phyloP scores from a whole-genome alignment of 2,329 filamentous ascomycete species.

The Balansia obtecta region DNA sequence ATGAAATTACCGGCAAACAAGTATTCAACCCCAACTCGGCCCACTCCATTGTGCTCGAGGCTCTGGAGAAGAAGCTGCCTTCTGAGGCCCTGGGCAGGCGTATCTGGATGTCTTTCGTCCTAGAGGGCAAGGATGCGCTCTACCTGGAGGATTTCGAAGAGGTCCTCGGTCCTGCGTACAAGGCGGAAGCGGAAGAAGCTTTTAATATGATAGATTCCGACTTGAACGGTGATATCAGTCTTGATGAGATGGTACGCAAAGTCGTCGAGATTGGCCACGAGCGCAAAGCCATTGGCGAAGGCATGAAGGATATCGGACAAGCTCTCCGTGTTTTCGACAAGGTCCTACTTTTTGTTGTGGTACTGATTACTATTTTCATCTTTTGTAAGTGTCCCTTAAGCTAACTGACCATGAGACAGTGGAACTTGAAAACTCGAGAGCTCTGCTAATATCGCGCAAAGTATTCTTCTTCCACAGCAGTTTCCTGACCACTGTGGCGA shows the following conservation, averaged over 20 bases:
- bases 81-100: slow-evolving; percentile 88
- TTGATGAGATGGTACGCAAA: slow-evolving; percentile 90
- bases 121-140: slow-evolving; percentile 73
- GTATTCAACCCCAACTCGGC: slow-evolving; percentile 88
- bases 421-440: background rate
- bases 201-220: slow-evolving; percentile 75
- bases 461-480: slow-evolving; percentile 80
- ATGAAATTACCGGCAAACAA: slow-evolving; percentile 89
- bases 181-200: slow-evolving; percentile 71
- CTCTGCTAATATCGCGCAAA: background rate
- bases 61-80: slow-evolving; percentile 70
- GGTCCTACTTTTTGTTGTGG: slow-evolving; percentile 68
- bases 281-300: slow-evolving; percentile 77
- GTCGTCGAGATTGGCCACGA: slow-evolving; percentile 74
- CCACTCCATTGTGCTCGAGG: slow-evolving; percentile 80
- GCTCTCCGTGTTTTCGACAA: slow-evolving; percentile 85
- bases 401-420: too few species aligned
- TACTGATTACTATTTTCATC: slow-evolving; percentile 70
- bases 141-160: slow-evolving; percentile 73
- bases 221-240: slow-evolving; percentile 82
- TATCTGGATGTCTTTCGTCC: slow-evolving; percentile 96
- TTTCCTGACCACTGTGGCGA: slow-evolving; percentile 75
- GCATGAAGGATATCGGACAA: slow-evolving; percentile 96
- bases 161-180: slow-evolving; percentile 66
- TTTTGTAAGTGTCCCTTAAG: slow-evolving; percentile 44